Base-by-base conservation (phyloP, 73 alveolate genomes). In the Blepharisma japonicum region DNA sequence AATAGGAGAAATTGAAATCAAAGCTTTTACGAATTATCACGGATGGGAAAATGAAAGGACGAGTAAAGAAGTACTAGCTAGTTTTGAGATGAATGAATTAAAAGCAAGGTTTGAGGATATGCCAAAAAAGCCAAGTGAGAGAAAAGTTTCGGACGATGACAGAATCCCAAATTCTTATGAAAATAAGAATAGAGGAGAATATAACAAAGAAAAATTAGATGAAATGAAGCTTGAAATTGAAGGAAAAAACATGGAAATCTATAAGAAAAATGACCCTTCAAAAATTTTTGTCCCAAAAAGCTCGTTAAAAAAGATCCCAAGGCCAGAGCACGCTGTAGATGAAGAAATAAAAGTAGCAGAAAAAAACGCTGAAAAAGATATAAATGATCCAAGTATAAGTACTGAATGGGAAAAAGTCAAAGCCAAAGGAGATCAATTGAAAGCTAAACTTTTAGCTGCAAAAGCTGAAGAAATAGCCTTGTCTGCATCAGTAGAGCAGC, bases 1-100 rank as follows among this genome's bases (percentile, higher is more conserved):
- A 61, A n/a, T 61, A 8, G 74, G 74, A 25, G 74, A 61, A 61
- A 39, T 61, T 8, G 74, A 61, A 61, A 8, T 61, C 47, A 61
- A 39, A 14, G 18, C 23, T 25, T 18, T 61, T 14, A 20, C 74
- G 5, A 25, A 9, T 25, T 61, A 14, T 25, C 47, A 39, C 2
- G 74, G 42, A 32, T 32, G 42, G 42, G 42, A 32, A 32, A 32
- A 32, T 32, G 42, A 32, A 32, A 32, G 42, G 42, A 32, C 42
- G 0, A 32, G 42, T 32, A 32, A 32, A 32, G 42, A 32, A 32
- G 42, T 32, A 32, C 42, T 32, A 32, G 42, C 42, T 32, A 32
- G 42, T 32, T 32, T 32, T 32, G 42, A 32, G 42, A 32, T 32
- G 42, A 32, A 32, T 32, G 42, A 32, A 32, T 32, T 32, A 32